Base-by-base conservation (phyloP, 2,329 filamentous ascomycete genomes). In the Rhinocladiella similis region DNA sequence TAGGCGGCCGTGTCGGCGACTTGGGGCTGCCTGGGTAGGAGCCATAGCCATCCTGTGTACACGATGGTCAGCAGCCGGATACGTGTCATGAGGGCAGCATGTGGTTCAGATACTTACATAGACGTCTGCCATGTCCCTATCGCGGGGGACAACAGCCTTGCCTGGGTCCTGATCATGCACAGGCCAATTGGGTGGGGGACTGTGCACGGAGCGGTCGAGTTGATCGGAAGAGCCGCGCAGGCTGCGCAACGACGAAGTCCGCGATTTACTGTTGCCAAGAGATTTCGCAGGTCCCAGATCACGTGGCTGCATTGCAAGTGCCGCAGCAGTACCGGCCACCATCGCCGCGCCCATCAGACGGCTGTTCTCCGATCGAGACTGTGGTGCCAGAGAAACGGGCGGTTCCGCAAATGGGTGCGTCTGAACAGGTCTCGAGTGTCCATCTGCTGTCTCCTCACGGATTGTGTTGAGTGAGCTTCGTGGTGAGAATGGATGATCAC, bases 1-100 rank as follows among this genome's bases (percentile, higher is more conserved):
- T 97, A 70, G 92, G 91, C 67, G 94, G 92, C 74, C 93, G 87
- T 66, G 91, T 96, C 53, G 94, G 94, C 68, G 94, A 97, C 68
- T 89, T 86, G 69, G 93, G 91, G 71, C 91, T 96, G 70, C 83
- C 74, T 45, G 74, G 90, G 75, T 89, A 90, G 77, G 96, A 91
- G 76, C 93, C 93, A 79, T 86, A 92, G 77, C 91, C 93, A 83
- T 96, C 91, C 92, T 97, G 78, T 60, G 56, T 6, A 25, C 29
- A 49, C 16, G 42, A 42, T 33, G 35, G 54, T 59, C 39, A 64
- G 65, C 43, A 47, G 29, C n/a, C 41, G 33, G 36, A 36, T 4
- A 20, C 36, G 49, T 19, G 49, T 27, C 36, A 18, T 41, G 47
- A 18, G 18, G 16, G 53, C 36, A 7, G 33, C 19, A n/a, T 18